Conservation (phyloP, 345 rosid genomes). For the Diplotaxis tenuifolia region DNA sequence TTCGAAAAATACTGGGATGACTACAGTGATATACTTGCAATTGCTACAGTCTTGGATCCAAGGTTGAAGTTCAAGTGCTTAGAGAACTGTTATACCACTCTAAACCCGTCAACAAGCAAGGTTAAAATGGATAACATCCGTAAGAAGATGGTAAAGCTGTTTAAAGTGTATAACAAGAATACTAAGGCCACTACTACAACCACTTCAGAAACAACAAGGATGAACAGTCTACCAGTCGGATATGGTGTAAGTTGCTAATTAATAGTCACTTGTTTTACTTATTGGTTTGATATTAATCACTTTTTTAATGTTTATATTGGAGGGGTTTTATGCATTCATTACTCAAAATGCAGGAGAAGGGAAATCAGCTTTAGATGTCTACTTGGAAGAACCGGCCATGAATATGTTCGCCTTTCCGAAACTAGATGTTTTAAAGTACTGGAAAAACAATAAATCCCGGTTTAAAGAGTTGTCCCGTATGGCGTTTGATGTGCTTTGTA, state of each 20-base stretch:
- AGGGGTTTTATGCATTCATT: not conserved
- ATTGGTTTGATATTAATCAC: not conserved
- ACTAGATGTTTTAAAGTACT: not conserved
- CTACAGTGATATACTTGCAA: not conserved
- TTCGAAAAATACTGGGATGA: too few relatives aligned
- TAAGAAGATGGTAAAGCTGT: not conserved
- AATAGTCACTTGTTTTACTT: not conserved
- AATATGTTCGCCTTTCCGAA: not conserved
- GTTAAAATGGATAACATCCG: not conserved
- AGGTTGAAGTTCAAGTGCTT: not conserved
- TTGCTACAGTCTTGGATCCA: not conserved
- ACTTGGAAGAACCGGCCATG: not conserved
- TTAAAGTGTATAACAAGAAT: not conserved
- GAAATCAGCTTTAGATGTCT: not conserved
- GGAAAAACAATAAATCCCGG: too few relatives aligned
- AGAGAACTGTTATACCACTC: not conserved
- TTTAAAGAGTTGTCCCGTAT: too few relatives aligned
- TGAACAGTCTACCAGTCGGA: not conserved
- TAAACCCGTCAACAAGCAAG: not conserved
- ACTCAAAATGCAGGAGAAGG: not conserved
- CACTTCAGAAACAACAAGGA: not conserved
- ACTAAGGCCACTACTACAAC: not conserved
- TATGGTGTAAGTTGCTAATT: not conserved
- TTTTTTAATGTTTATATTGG: not conserved
- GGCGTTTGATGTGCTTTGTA: too few relatives aligned